Evolutionary conservation across 805 yeast species (phyloP), one percentile per base, ranked within the genome.

Genomic region (Wickerhamiella alocasiicola): DNA sequence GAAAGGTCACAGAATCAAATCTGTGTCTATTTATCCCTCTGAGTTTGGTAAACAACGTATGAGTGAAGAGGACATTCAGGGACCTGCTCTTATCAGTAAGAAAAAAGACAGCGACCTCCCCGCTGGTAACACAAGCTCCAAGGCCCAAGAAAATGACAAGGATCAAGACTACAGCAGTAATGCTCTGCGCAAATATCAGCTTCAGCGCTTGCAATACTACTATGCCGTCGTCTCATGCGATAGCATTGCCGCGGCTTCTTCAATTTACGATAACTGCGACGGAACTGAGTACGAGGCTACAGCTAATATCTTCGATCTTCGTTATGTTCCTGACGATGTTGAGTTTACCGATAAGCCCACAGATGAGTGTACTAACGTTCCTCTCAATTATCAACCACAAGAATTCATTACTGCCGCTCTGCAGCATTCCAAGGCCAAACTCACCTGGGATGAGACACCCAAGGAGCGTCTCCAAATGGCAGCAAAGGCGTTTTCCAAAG

Each of bases 361-460:
- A 50, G 97, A 91, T 52, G 55, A 58, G 24, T 83, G 96, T 62
- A 62, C 64, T 17, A 72, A 72, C 46, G 64, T 85, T 6, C 95
- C 97, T 5, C 62, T 75, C 2, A 72, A 72, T 36, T 91, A 91
- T 60, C 77, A 74, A 49, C 98, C 98, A 15, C 67, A 67, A 41
- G 38, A 35, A 19, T 91, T 91, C 59, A 81, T 82, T 23, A 91
- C 98, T 3, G 96, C 83, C 62, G 98, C 98, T 0, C 67, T 91
- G 45, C 95, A 91, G 57, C 95, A 85, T 56, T 87, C 97, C 12
- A 91, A 87, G 54, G 98, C 91, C 37, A 87, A 83, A 59, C 68
- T 91, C 49, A 87, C 97, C 0, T 91, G 98, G 98, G 98, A 91
- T 60, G 97, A 88, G 63, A 93, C 97, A 0, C 97, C 98, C 5